Conservation (phyloP, 371 early-diverging fungal species). For the Mortierella sp. region DNA sequence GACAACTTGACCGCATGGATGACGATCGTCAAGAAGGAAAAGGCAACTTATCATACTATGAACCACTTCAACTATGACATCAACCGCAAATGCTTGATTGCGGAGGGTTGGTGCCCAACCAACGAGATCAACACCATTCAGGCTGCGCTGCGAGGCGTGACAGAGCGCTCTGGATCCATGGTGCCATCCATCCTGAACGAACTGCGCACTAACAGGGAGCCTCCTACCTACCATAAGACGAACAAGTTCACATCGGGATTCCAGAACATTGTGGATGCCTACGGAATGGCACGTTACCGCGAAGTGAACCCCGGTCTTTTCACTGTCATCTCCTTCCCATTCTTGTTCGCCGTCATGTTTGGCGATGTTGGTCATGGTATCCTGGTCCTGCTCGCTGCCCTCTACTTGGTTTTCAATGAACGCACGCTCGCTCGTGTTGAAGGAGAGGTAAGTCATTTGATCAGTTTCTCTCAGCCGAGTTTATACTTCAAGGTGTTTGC, state of each 20-base stretch:
- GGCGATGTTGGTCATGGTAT: slow-evolving; percentile 99
- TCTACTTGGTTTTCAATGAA: slow-evolving; percentile 87
- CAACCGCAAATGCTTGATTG: slow-evolving; percentile 93
- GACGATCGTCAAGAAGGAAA: slow-evolving; percentile 93
- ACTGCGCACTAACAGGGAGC: slow-evolving; percentile 84
- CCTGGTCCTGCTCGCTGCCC: slow-evolving; percentile 81
- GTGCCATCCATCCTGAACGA: slow-evolving; percentile 89
- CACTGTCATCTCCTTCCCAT: slow-evolving; percentile 98
- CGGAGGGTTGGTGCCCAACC: slow-evolving; percentile 98
- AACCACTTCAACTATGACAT: slow-evolving; percentile 94
- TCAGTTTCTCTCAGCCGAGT: too few relatives aligned
- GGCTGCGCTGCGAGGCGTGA: slow-evolving; percentile 84
- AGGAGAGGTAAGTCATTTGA: slow-evolving; percentile 68
- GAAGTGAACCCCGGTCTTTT: slow-evolving; percentile 99
- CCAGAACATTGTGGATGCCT: slow-evolving; percentile 98
- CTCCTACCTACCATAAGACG: slow-evolving; percentile 96
- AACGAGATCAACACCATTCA: slow-evolving; percentile 83
- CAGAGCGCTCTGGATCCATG: slow-evolving; percentile 87
- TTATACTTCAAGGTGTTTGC: too few relatives aligned
- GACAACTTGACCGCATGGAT: slow-evolving; percentile 89
- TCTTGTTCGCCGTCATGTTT: slow-evolving; percentile 99
- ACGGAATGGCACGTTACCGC: slow-evolving; percentile 98
- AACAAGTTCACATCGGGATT: slow-evolving; percentile 97
- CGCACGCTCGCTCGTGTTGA: slow-evolving; percentile 75
- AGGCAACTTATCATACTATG: slow-evolving; percentile 95